Percentiles rank a stretch among this genome's conserved stretches.
Evolutionary conservation across 306 rosid genomes (phyloP).

Genomic region (Carpinus viminea): DNA sequence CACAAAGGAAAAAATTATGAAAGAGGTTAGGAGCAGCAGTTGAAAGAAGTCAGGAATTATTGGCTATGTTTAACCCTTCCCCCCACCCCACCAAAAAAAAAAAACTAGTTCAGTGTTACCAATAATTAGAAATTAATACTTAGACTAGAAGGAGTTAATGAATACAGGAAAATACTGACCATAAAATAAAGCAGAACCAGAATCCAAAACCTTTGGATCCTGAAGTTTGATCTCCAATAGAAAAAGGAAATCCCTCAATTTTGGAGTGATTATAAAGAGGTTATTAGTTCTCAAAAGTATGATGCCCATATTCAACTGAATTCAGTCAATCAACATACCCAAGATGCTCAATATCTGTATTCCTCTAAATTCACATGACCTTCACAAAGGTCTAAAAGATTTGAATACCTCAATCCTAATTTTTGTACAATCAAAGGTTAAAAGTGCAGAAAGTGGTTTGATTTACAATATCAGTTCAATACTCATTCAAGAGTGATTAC

Average conservation of each 20-base stretch:
- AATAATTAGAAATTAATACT: neutral
- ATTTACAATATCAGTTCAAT: neutral
- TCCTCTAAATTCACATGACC: neutral
- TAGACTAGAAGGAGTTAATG: neutral
- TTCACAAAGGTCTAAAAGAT: neutral
- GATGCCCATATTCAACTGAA: neutral
- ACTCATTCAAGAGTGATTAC: neutral
- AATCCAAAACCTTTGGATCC: neutral
- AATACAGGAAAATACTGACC: neutral
- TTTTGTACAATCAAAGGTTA: neutral
- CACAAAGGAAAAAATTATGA: too few relatives aligned
- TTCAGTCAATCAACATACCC: neutral
- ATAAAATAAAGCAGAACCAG: neutral
- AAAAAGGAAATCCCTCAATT: too few relatives aligned
- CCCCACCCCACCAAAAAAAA: neutral
- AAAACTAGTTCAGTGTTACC: neutral
- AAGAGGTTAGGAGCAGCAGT: too few relatives aligned
- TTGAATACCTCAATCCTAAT: neutral
- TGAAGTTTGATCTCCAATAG: too few relatives aligned
- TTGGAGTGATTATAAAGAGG: too few relatives aligned
- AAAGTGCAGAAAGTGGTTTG: neutral
- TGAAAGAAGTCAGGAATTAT: too few relatives aligned
- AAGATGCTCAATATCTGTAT: neutral
- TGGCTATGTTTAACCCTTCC: too few relatives aligned
- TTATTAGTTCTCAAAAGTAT: too few relatives aligned